phyloP scores from a whole-genome alignment of 306 rosid genomes.

The Vigna unguiculata region DNA sequence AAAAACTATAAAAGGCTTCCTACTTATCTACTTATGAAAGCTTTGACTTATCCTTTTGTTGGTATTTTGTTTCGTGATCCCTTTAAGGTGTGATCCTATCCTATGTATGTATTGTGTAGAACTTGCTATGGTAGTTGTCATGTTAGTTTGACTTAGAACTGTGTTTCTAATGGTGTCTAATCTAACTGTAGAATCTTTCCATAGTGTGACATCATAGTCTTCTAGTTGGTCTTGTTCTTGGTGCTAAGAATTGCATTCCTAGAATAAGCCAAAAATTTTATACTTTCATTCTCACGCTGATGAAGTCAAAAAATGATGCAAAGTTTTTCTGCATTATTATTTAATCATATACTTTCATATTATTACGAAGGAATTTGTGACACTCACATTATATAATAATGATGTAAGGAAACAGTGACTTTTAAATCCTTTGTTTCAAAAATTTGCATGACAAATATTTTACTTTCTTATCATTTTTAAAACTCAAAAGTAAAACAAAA shows the following conservation, averaged over 20 bases:
- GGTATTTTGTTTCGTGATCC: conserved; percentile 26
- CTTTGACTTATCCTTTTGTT: conserved; percentile 38
- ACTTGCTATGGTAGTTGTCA: conserved; percentile 38
- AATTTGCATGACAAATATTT: background rate
- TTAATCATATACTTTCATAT: background rate
- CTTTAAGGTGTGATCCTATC: conserved; percentile 9
- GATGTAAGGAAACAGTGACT: background rate
- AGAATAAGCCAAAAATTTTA: background rate
- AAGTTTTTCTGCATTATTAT: background rate
- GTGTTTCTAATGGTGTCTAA: conserved; percentile 25
- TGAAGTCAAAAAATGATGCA: background rate
- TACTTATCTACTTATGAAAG: conserved; percentile 12
- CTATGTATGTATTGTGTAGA: conserved; percentile 37
- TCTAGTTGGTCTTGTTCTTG: background rate
- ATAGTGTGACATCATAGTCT: background rate
- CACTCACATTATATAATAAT: background rate
- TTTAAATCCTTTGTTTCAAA: background rate
- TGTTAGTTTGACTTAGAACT: conserved; percentile 29
- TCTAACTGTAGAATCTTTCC: conserved; percentile 18
- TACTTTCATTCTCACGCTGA: background rate
- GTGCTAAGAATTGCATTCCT: conserved; percentile 10
- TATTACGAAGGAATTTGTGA: background rate
- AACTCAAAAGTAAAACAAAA: background rate
- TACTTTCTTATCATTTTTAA: background rate
- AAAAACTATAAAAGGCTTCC: conserved; percentile 29